Base-by-base conservation (phyloP, 2,329 filamentous ascomycete species). In the Ciborinia camelliae region DNA sequence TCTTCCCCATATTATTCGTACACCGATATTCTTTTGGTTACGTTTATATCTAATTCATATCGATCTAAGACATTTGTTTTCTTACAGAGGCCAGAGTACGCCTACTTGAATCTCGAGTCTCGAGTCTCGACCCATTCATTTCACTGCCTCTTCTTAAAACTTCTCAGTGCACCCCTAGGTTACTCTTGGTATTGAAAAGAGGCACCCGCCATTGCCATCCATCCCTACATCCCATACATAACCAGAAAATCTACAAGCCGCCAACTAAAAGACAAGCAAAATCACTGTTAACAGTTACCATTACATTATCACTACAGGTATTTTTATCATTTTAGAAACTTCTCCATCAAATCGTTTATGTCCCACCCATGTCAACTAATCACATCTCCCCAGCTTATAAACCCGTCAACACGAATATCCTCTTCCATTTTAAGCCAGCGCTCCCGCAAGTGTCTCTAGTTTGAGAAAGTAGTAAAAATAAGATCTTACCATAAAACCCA, bases 321-420 rank as follows among this genome's bases (percentile, higher is more conserved):
- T 10, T 41, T 28, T 14, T 18, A 10, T 43, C 39, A 53, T 53
- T 37, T 53, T 37, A 37, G 12, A 37, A 18, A 3, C n/a, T 26
- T 20, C 28, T 32, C 9, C 54, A 35, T 58, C 28, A 47, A 32
- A 58, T 45, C 54, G n/a, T 30, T 23, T 47, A 23, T 54, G 9
- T 47, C 20, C 5, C 14, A 51, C 32, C 57, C 57, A 50, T 50
- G n/a, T 32, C 20, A 35, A 53, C 32, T 35, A 52, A 53, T 53
- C 26, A 32, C 35, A 15, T 53, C 30, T 50, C 37, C n/a, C 39
- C 54, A 57, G 20, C 54, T 50, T 32, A n/a, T n/a, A 32, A 39
- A 14, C 32, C 57, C 57, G 23, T 50, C 32, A 61, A 18, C 58
- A 61, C 58, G 59, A 60, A 60, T 39, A 60, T 43, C 57, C 28